Evolutionary conservation across 2,329 filamentous ascomycete species (phyloP), one percentile per base, ranked within the genome.

Genomic region (Periconia sp.): DNA sequence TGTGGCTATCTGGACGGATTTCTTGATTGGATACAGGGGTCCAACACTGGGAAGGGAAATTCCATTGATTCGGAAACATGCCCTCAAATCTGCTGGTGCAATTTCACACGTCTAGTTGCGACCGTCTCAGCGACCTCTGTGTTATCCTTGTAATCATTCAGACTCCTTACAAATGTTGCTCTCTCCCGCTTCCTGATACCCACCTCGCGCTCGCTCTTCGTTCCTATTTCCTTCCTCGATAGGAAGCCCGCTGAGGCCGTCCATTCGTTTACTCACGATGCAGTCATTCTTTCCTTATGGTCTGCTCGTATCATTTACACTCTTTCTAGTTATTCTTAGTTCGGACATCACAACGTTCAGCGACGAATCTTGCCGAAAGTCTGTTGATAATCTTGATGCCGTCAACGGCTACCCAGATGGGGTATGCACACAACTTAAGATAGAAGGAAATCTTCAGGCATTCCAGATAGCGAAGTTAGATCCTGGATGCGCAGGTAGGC

Each of bases 391-490:
- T 13, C 30, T 56, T 12, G 39, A 54, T n/a, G 35, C 42, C 4
- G 35, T 50, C 5, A 56, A 56, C 19, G 53, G 51, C 10, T 56
- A 56, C 25, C 53, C 53, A 1, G 53, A 56, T 18, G 53, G 50
- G 3, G 13, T 45, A 9, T 52, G 43, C 29, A 36, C 25, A 16
- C 47, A 45, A 1, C 25, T 60, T 2, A 36, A 50, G 7, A 33
- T 61, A n/a, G 43, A 31, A 4, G 23, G 6, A 3, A 43, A 39
- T 12, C 19, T 42, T 4, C 34, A 52, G n/a, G 55, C 54, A 21
- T 63, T 63, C 30, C 58, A 63, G 40, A 42, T 65, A 3, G 50
- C 50, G 10, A 49, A 48, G 10, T 28, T 65, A 13, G 62, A 65
- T 42, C 35, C 32, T 3, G 60, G 60, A 16, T 65, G 62, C 35